Base-by-base conservation (phyloP, 768 basidiomycete genomes). In the Coprinopsis cinerea region DNA sequence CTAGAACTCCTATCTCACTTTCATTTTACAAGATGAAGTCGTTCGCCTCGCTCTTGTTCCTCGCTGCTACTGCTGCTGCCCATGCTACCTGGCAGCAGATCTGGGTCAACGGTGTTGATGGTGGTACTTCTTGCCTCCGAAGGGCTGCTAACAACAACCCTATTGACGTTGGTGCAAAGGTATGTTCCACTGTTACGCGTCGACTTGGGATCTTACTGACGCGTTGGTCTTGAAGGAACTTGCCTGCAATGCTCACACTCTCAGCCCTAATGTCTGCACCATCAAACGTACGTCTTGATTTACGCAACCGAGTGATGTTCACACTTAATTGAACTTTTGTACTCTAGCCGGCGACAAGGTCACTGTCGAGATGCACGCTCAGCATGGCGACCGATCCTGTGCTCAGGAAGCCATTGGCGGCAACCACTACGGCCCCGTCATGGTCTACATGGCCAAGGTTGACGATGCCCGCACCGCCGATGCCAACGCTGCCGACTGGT, bases 301-400 rank as follows among this genome's bases (percentile, higher is more conserved):
- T 32, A 32, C 30, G n/a, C n/a, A n/a, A n/a, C n/a, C n/a, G n/a
- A n/a, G n/a, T n/a, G n/a, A n/a, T n/a, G n/a, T n/a, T n/a, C n/a
- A 32, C 30, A 15, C 30, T 32, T 32, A 32, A 7, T 32, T 7
- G 15, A 20, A 27, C 14, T 14, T 49, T 25, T 44, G 20, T 30
- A 17, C 43, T 7, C 7, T 18, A 73, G 76, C 76, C 47, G 76
- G 76, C 4, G 73, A 73, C 53, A 55, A 55, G 7, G 62, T 77
- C 39, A 73, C 74, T 14, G 76, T 77, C n/a, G 77, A 79, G 61
- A 78, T 78, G 76, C 75, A 79, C 57, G 73, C 75, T 58, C 75
- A 78, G 58, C 72, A 73, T 2, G 65, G 62, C 28, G 68, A 76
- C 43, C 71, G 76, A 27, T 64, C 65, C 2, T 79, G 77, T 53